These are phyloP conservation scores for Myxozyma kluyveri DNA, from an alignment of 805 yeast species.

Conservation along the genomic window DNA sequence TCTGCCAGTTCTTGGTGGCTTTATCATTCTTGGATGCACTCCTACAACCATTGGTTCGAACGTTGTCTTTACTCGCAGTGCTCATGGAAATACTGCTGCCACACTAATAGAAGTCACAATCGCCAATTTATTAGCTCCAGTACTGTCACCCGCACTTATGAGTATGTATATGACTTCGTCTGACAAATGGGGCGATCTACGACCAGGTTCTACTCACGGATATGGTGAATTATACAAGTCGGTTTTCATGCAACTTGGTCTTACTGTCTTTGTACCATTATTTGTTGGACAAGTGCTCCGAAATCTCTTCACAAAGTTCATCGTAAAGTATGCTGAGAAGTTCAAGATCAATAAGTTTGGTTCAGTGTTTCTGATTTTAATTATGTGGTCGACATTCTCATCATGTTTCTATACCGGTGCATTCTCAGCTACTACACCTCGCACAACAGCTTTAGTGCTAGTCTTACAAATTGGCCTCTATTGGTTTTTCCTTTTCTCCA, in stretches of 20 bases:
- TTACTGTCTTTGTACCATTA: slow-evolving; percentile 80
- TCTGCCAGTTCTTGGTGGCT: slow-evolving; percentile 73
- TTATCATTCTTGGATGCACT: slow-evolving; percentile 77
- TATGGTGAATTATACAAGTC: slow-evolving; percentile 53
- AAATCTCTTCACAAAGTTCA: slow-evolving; percentile 61
- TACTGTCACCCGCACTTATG: slow-evolving; percentile 78
- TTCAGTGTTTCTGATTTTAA: slow-evolving; percentile 69
- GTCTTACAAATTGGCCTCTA: slow-evolving; percentile 81
- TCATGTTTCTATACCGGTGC: slow-evolving; percentile 76
- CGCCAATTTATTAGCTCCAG: slow-evolving; percentile 72
- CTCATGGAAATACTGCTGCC: slow-evolving; percentile 78
- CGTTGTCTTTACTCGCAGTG: slow-evolving; percentile 84
- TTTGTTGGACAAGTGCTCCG: slow-evolving; percentile 83
- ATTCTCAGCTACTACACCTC: slow-evolving; percentile 63
- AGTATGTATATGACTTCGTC: slow-evolving; percentile 74
- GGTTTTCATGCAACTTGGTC: slow-evolving; percentile 86
- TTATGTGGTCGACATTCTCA: slow-evolving; percentile 52
- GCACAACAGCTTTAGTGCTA: slow-evolving; percentile 68
- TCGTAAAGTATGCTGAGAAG: slow-evolving; percentile 55
- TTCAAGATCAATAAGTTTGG: slow-evolving; percentile 69
- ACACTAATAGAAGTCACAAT: slow-evolving; percentile 81
- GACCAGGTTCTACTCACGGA: slow-evolving; percentile 33
- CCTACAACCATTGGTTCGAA: slow-evolving; percentile 94
- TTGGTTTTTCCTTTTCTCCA: slow-evolving; percentile 65
- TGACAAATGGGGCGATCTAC: slow-evolving; percentile 55